phyloP scores from a whole-genome alignment of 1,284 basidiomycete genomes.

The Sparassis latifolia region DNA sequence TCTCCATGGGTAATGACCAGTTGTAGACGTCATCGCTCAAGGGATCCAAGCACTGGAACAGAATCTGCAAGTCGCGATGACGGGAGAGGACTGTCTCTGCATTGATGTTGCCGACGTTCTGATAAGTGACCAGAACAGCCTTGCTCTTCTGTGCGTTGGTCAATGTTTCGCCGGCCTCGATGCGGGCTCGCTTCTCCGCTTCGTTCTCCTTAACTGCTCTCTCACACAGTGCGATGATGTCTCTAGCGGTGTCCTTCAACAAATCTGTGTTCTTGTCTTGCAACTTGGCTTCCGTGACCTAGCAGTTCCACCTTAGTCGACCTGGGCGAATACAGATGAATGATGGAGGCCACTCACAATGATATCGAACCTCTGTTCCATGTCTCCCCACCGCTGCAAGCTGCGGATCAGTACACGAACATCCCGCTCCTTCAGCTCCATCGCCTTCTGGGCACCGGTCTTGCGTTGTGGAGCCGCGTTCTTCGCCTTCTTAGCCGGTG shows the following conservation, averaged over 20 bases:
- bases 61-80: slow-evolving; percentile 83
- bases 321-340: background rate
- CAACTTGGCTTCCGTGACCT: slow-evolving; percentile 91
- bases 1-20: slow-evolving; percentile 88
- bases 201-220: slow-evolving; percentile 84
- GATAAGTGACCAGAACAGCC: slow-evolving; percentile 89
- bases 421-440: slow-evolving; percentile 96
- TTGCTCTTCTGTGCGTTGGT: slow-evolving; percentile 90
- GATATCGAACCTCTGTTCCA: slow-evolving; percentile 88
- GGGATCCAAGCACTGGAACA: slow-evolving; percentile 77
- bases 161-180: slow-evolving; percentile 79
- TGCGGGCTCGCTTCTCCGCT: slow-evolving; percentile 67
- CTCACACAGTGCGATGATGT: slow-evolving; percentile 84
- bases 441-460: slow-evolving; percentile 86
- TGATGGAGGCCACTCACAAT: slow-evolving; percentile 58
- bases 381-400: slow-evolving; percentile 97
- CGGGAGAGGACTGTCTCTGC: slow-evolving; percentile 94
- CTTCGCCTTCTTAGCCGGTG: slow-evolving; percentile 70
- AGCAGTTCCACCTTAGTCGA: background rate
- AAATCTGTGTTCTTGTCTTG: slow-evolving; percentile 92
- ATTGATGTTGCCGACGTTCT: slow-evolving; percentile 90
- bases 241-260: slow-evolving; percentile 88
- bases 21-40: slow-evolving; percentile 65
- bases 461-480: slow-evolving; percentile 64
- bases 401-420: slow-evolving; percentile 93